Evolutionary conservation across 1,284 basidiomycete species (phyloP), one percentile per base, ranked within the genome.

Genomic region (Inonotus hispidus): DNA sequence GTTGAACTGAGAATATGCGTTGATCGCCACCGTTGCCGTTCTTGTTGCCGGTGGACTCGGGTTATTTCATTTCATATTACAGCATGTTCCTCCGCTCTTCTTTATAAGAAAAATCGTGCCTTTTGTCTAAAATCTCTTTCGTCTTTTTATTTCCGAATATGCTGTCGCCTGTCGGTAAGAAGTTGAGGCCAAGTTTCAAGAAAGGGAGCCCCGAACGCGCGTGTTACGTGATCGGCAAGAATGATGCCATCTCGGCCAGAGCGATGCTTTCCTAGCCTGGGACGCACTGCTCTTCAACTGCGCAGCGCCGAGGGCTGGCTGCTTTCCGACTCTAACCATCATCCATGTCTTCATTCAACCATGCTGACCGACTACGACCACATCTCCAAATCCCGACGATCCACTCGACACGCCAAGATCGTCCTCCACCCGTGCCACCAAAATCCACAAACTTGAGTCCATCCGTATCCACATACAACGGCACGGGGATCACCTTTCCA

Each of bases 341-440:
- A 16, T 19, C 14, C 50, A 52, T 52, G 50, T 52, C 50, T 27
- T 45, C 37, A 11, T 27, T 35, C 45, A 27, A 55, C 47, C 56
- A 49, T 16, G 3, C 25, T 32, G 56, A 21, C 19, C 54, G 60
- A 10, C 54, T 54, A 23, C 60, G 52, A 19, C 54, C 56, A 27
- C 57, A 59, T 27, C 39, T 59, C 46, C 10, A 39, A 11, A 59
- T 63, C 41, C 50, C 50, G 13, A 49, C 46, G 46, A 5, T 6
- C 3, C 21, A 6, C 19, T 25, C 23, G 13, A 19, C 46, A 19
- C 8, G 23, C 13, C 46, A 6, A 13, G 21, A 23, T 3, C 50
- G 29, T 14, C 50, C 50, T 52, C 60, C 59, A 10, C 50, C 47
- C 5, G 14, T 37, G 16, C 29, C 59, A 37, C 43, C 59, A 35